Base-by-base conservation (phyloP, 208 protist species). In the Willaertia magna region DNA sequence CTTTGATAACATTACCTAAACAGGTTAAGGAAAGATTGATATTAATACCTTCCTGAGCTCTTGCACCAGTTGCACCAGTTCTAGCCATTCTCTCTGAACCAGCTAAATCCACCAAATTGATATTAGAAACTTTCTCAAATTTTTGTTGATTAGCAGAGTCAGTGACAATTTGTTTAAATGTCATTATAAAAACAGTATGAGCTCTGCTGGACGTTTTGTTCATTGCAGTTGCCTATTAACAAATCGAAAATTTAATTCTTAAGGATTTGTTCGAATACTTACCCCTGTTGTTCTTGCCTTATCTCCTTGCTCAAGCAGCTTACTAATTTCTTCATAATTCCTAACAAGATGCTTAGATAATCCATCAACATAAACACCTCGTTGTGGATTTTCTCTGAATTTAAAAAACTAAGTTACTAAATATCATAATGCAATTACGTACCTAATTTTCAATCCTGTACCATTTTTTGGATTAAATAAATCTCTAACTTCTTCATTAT, bases 21-120 rank as follows among this genome's bases (percentile, higher is more conserved):
- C 93, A 93, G 12, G 92, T 94, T 22, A 98, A 90, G 0, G 91
- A 95, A 61, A 90, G 88, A 86, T 98, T 98, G 88, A 98, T 97
- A 4, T 93, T 92, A 0, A 91, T 90, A 0, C 92, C 93, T 85
- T 98, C 95, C 42, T 91, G 87, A 0, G 96, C 87, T 18, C 88
- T 90, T 0, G 92, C 90, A 0, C 94, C 94, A 47, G 92, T 93
- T 16, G 94, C 94, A 4, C 93, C 92, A 1, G 95, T 96, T 12
- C 89, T 89, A 85, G 92, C 92, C 14, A 91, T 91, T 2, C 95
- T 90, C 90, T 98, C 96, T 86, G 91, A 94, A 49, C 96, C 96
- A 0, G 96, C 96, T 47, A 98, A 90, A 88, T 98, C 96, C 1
- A 97, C 93, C 18, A 98, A 91, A 86, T 96, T 95, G 44, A 95